Base-by-base conservation (phyloP, 257 asterid species). In the Solanum chmielewskii region DNA sequence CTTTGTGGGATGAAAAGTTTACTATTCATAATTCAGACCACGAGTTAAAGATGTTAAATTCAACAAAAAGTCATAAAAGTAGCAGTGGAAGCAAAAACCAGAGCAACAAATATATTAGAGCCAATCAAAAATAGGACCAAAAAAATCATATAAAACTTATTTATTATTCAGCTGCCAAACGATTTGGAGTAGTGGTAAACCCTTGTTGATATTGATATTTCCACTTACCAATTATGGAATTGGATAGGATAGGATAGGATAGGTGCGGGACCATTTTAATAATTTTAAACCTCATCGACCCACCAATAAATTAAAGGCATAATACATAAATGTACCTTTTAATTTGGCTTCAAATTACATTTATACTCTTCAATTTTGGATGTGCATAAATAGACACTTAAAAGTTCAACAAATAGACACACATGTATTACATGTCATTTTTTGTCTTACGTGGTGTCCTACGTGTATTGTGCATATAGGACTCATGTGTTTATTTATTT, bases 241-340 rank as follows among this genome's bases (percentile, higher is more conserved):
- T n/a, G 56, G 37, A 76, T n/a, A 42, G 39, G 39, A 37, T n/a
- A 41, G 37, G 37, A 35, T 37, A 37, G 33, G 56, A 31, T 76
- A n/a, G 68, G 27, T 56, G 11, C 42, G 37, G 39, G 37, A 14
- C 60, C 60, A 76, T 42, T 42, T 59, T 76, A 14, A 77, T n/a
- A 25, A 7, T 25, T 74, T 74, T 77, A 20, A 42, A n/a, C 39
- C 83, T 33, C 78, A 18, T 71, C 45, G 9, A 71, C 1, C 15
- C 15, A 71, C 62, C 83, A 77, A 77, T 42, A 42, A 77, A n/a
- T 7, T 33, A 33, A 33, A 33, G 35, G 5, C 5, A 33, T 33
- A 33, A 33, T 33, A 4, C 0, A 33, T 33, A 33, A 33, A 33
- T 33, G 5, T 33, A 1, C 0, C 0, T 4, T 33, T 33, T 33